phyloP scores from a whole-genome alignment of 352 stramenopile genomes.

The Globisporangium carolinianum region DNA sequence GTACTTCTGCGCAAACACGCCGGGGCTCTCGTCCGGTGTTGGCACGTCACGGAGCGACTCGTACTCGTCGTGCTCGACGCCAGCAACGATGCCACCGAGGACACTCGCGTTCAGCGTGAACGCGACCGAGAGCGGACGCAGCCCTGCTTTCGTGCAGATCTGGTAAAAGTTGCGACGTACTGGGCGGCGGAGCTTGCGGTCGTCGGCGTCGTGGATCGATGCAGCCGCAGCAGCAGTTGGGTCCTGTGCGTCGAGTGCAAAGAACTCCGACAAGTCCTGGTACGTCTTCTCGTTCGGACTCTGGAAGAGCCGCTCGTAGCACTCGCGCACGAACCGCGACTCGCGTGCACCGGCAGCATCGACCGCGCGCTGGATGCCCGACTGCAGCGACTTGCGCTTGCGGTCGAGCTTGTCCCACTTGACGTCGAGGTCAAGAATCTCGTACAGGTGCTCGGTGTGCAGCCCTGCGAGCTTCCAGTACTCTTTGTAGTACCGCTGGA shows the following conservation, averaged over 20 bases:
- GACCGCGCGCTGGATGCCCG: constrained; percentile 55
- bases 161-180: constrained; percentile 85
- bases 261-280: constrained; percentile 83
- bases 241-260: constrained; percentile 69
- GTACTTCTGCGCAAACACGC: constrained; percentile 64
- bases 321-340: constrained; percentile 75
- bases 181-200: constrained; percentile 69
- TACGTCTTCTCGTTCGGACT: constrained; percentile 78
- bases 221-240: constrained; percentile 8
- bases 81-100: constrained; percentile 67
- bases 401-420: constrained; percentile 87
- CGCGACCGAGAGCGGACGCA: constrained; percentile 55
- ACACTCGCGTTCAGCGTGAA: constrained; percentile 87
- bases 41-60: constrained; percentile 54
- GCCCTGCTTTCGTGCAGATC: constrained; percentile 80
- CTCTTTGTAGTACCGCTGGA: constrained; percentile 88
- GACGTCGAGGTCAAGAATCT: constrained; percentile 82
- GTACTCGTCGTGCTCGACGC: constrained; percentile 66
- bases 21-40: constrained; percentile 70
- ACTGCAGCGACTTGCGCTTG: constrained; percentile 74
- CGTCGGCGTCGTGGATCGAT: constrained; percentile 29
- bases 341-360: constrained; percentile 66
- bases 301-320: constrained; percentile 68
- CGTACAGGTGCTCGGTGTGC: constrained; percentile 73
- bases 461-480: constrained; percentile 86